Evolutionary conservation across 225 moss, liverwort and hornwort genomes (phyloP).

Genomic region (Lunularia cruciata): DNA sequence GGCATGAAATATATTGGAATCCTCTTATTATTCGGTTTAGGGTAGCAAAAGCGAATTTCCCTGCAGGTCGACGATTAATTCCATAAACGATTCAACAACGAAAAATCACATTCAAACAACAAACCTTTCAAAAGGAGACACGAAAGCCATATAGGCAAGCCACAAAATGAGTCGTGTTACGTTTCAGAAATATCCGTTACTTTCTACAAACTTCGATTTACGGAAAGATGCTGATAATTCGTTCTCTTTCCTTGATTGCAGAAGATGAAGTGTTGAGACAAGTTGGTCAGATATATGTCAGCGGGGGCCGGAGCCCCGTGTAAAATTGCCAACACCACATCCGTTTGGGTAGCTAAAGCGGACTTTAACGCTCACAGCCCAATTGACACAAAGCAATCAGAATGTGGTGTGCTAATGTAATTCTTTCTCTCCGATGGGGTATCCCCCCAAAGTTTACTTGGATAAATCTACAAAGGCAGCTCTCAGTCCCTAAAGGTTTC

Average conservation of each 20-base stretch:
- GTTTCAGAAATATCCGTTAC: conserved; percentile 4
- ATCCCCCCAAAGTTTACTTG: conserved; percentile 24
- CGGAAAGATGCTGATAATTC: conserved; percentile 24
- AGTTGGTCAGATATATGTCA: conserved; percentile 17
- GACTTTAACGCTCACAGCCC: conserved; percentile 13
- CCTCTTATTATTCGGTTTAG: neutral
- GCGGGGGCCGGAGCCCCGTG: conserved; percentile 20
- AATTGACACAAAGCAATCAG: conserved; percentile 22
- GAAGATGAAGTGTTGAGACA: conserved; percentile 25
- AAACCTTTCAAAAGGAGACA: neutral
- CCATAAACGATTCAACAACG: neutral
- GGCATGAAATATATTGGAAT: neutral
- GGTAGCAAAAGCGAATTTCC: neutral
- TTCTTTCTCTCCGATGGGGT: conserved; percentile 22
- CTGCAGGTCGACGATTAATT: neutral
- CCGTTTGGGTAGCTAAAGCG: conserved; percentile 18
- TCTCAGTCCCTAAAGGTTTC: conserved; percentile 15
- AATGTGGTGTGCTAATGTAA: conserved; percentile 14
- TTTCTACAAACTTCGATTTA: conserved; percentile 24
- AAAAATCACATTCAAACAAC: neutral
- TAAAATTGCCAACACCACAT: conserved; percentile 17
- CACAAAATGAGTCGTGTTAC: neutral
- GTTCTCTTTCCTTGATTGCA: conserved; percentile 25
- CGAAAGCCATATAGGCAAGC: neutral
- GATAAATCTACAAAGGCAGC: conserved; percentile 35